Evolutionary conservation across 2,329 filamentous ascomycete species (phyloP), one percentile per base, ranked within the genome.

Genomic region (Aureobasidium leucospermi): DNA sequence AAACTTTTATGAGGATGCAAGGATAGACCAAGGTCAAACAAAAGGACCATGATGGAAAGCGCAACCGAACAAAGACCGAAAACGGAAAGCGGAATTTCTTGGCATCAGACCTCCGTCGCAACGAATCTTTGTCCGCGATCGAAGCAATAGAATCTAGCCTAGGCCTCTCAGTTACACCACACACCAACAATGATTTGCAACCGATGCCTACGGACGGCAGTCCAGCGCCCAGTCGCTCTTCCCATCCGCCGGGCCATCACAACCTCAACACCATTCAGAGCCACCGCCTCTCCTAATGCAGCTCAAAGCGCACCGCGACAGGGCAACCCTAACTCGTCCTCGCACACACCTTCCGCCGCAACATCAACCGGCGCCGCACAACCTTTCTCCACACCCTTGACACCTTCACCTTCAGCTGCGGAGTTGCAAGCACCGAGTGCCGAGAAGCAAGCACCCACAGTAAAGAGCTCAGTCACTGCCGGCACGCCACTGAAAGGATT

Each of bases 401-500:
- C 69, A 5, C 66, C 71, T 4, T 66, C 68, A 4, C 55, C 55
- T 6, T 55, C 51, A 4, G 65, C 71, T 51, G 66, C 31, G 36
- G 61, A 65, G 39, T 68, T 71, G 55, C 67, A 68, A 62, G 58
- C 66, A 61, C 60, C 69, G 59, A 53, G 65, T 48, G 58, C 63
- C 8, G 66, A 69, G 16, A 65, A 69, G 28, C 61, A 71, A 9
- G 67, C 70, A 3, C 63, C 65, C 15, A 47, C 64, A n/a, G 62
- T 52, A 28, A 68, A 63, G 62, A 74, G 72, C 60, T 80, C 79
- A 31, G 86, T 87, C 66, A 76, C 80, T 2, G 83, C 85, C 5
- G 90, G 90, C 36, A 90, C 87, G 13, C 75, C 85, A 13, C 77
- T 95, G 43, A 84, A 79, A 59, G 89, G 89, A 1, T 76, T 95